These are phyloP conservation scores for Rhizopus stolonifer DNA, from an alignment of 371 early-diverging fungal species.

Conservation along the genomic window DNA sequence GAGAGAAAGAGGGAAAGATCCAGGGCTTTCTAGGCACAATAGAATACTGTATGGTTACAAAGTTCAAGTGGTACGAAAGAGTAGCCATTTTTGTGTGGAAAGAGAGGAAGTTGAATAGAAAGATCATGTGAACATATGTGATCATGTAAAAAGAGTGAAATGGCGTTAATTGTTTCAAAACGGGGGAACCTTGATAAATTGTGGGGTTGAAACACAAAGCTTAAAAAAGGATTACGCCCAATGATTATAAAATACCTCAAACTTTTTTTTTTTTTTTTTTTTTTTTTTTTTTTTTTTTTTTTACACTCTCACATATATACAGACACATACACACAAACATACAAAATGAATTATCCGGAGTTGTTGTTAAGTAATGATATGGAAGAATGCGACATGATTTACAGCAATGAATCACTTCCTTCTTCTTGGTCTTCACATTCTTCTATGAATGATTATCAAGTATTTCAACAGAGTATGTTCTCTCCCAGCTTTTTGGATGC, in stretches of 20 bases:
- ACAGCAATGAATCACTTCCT: background rate
- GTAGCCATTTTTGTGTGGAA: too few species aligned
- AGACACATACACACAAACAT: too few species aligned
- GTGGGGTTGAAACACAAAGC: background rate
- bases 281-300: background rate
- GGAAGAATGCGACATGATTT: too few species aligned
- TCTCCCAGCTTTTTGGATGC: slow-evolving; percentile 64
- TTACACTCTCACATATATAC: too few species aligned
- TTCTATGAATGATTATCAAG: background rate
- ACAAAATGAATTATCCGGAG: background rate
- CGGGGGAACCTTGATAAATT: background rate
- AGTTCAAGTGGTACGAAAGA: too few species aligned
- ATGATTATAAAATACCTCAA: background rate
- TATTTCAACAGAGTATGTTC: slow-evolving; percentile 20
- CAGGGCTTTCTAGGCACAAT: too few species aligned
- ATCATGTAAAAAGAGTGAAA: background rate
- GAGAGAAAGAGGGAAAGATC: too few species aligned
- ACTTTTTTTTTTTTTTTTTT: background rate
- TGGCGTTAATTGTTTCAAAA: background rate
- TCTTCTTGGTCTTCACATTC: slow-evolving; percentile 1
- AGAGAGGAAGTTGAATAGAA: background rate
- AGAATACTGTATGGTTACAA: too few species aligned
- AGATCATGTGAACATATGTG: background rate
- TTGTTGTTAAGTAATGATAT: background rate
- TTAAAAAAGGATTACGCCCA: too few species aligned